phyloP scores from a whole-genome alignment of 2,329 filamentous ascomycete species.

The Aspergillus vadensis region DNA sequence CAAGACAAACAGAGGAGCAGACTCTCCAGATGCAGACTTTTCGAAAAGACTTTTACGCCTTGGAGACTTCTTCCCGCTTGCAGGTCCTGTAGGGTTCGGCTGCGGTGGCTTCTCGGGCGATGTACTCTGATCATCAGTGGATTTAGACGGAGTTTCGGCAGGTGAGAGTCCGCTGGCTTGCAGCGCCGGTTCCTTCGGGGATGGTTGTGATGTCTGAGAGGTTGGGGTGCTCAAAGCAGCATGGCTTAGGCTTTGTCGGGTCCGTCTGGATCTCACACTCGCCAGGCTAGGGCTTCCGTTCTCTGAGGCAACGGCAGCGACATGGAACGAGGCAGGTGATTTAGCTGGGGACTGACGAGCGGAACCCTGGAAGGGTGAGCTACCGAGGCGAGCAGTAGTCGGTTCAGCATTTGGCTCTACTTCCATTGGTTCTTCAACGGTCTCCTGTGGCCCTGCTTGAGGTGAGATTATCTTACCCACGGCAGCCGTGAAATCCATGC shows the following conservation, averaged over 20 bases:
- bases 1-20: slow-evolving; percentile 65
- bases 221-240: slow-evolving; percentile 49
- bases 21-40: slow-evolving; percentile 56
- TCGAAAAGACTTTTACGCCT: slow-evolving; percentile 54
- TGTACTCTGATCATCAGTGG: slow-evolving; percentile 47
- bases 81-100: slow-evolving; percentile 43
- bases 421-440: slow-evolving; percentile 62
- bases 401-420: slow-evolving; percentile 60
- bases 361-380: slow-evolving; percentile 50
- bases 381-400: slow-evolving; percentile 50
- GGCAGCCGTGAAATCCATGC: slow-evolving; percentile 69
- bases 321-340: slow-evolving; percentile 31
- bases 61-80: slow-evolving; percentile 40
- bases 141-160: slow-evolving; percentile 54
- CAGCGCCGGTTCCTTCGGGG: slow-evolving; percentile 50
- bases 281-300: slow-evolving; percentile 59
- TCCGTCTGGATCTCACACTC: slow-evolving; percentile 51
- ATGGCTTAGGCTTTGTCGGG: slow-evolving; percentile 51
- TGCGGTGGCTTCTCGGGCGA: slow-evolving; percentile 54
- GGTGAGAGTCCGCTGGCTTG: slow-evolving; percentile 49
- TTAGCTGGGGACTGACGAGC: slow-evolving; percentile 35
- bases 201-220: slow-evolving; percentile 38
- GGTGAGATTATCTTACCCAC: slow-evolving; percentile 63
- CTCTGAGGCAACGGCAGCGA: slow-evolving; percentile 48
- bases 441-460: slow-evolving; percentile 39